Conservation (phyloP, 2,329 filamentous ascomycete species). For the Aspergillus proliferans region DNA sequence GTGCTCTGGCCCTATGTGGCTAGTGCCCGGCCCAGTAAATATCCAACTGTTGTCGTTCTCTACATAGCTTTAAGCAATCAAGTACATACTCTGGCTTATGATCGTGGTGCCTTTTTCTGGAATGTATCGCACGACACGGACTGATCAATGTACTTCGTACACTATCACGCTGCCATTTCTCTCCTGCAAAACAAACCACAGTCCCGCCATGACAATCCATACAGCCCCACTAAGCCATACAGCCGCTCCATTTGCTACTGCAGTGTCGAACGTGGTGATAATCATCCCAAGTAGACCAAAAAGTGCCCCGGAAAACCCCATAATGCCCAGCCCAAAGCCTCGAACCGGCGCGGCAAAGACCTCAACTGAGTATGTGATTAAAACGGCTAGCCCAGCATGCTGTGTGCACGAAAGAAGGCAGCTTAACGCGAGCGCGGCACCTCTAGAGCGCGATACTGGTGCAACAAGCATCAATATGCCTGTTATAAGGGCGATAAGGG, state of each 20-base stretch:
- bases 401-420: constrained; percentile 13
- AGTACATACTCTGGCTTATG: too few species aligned
- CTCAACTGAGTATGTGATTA: constrained; percentile 14
- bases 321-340: constrained; percentile 8
- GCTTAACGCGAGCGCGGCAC: constrained; percentile 8
- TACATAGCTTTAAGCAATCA: too few species aligned
- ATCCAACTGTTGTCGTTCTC: too few species aligned
- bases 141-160: too few species aligned
- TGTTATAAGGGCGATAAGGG: constrained; percentile 10
- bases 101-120: too few species aligned
- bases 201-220: constrained; percentile 15
- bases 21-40: too few species aligned
- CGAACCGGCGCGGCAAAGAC: constrained; percentile 8
- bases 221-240: constrained; percentile 18
- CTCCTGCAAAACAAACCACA: constrained; percentile 4
- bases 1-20: too few species aligned
- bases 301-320: constrained; percentile 10
- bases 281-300: constrained; percentile 11
- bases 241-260: constrained; percentile 1
- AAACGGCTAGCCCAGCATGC: constrained; percentile 8
- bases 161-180: too few species aligned
- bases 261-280: constrained; percentile 7
- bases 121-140: too few species aligned
- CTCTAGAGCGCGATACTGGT: constrained; percentile 5
- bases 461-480: constrained; percentile 13